Evolutionary conservation across 495 filamentous ascomycete species (phyloP).

Genomic region (Penicillium goetzii): DNA sequence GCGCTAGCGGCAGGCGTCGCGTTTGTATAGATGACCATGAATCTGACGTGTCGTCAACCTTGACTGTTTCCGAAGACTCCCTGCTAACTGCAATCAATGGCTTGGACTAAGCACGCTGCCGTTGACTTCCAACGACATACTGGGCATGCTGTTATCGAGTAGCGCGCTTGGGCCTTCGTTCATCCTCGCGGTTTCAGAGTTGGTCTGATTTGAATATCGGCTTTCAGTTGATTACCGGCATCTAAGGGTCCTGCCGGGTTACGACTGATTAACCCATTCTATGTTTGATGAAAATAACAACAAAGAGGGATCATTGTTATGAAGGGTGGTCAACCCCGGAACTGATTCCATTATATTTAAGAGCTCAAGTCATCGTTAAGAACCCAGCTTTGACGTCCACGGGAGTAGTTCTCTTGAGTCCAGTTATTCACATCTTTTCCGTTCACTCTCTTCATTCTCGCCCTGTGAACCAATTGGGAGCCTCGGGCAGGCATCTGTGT

Average conservation of each 20-base stretch:
- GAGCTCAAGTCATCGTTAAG: background rate
- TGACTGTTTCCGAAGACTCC: background rate
- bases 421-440: background rate
- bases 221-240: background rate
- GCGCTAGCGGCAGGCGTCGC: constrained; percentile 5
- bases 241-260: constrained; percentile 1
- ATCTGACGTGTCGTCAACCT: constrained; percentile 10
- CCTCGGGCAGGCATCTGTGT: background rate
- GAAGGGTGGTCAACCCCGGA: background rate
- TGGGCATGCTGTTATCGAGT: background rate
- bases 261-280: background rate
- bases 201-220: constrained; percentile 20
- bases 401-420: background rate
- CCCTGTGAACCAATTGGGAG: background rate
- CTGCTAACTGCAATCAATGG: background rate
- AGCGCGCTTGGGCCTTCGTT: constrained; percentile 5
- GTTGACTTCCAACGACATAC: background rate
- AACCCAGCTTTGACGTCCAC: background rate
- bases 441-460: background rate
- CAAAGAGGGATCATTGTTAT: too few relatives aligned
- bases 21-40: constrained; percentile 12
- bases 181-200: constrained; percentile 17
- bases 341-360: background rate
- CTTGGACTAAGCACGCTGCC: background rate
- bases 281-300: background rate